Conservation (phyloP, 2,329 filamentous ascomycete species). For the Pseudogymnoascus sp. region DNA sequence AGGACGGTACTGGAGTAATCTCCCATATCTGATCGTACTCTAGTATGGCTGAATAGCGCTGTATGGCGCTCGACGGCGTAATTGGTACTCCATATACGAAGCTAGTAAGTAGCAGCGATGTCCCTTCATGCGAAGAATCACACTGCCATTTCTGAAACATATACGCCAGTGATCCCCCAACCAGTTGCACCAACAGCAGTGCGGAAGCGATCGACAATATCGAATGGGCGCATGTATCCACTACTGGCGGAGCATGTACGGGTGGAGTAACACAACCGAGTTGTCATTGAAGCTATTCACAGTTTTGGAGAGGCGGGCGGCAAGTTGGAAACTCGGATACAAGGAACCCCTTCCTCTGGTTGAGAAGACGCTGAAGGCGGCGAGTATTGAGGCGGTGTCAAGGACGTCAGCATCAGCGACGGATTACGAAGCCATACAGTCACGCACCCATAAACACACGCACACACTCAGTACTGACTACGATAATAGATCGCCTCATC, state of each 20-base stretch:
- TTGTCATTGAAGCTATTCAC: conserved; percentile 4
- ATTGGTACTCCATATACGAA: not conserved
- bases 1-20: not conserved
- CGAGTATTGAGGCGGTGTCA: not conserved
- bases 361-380: not conserved
- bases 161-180: not conserved
- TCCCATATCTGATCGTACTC: not conserved
- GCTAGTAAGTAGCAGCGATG: not conserved
- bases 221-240: not conserved
- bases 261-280: not conserved
- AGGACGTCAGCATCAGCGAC: not conserved
- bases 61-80: not conserved
- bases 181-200: not conserved
- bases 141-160: not conserved
- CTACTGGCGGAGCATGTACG: not conserved
- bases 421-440: not conserved
- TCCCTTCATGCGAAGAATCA: conserved; percentile 1
- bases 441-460: not conserved
- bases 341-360: not conserved
- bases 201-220: not conserved
- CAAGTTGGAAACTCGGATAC: not conserved
- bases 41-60: too few relatives aligned
- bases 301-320: not conserved
- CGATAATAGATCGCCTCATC: not conserved
- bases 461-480: not conserved